Evolutionary conservation across 2,329 filamentous ascomycete genomes (phyloP).

Genomic region (Cordyceps cicadae): DNA sequence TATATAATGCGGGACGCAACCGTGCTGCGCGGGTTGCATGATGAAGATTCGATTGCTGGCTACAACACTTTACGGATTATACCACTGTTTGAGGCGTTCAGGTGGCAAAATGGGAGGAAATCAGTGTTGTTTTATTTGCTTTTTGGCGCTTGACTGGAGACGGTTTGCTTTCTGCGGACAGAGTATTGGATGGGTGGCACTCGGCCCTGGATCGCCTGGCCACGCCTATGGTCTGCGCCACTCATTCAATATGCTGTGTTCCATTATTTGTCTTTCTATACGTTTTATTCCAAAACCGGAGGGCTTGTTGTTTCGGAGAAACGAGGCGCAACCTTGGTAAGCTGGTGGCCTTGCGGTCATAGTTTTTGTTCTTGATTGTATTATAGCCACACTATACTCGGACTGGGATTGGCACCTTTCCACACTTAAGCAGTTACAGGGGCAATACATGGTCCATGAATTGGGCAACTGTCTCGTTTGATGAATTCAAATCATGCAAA

Average conservation of each 20-base stretch:
- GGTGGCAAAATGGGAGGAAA: background rate
- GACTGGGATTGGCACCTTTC: constrained; percentile 4
- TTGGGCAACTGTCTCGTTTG: background rate
- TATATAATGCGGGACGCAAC: constrained; percentile 8
- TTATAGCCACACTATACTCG: constrained; percentile 12
- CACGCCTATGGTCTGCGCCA: background rate
- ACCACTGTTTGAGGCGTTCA: constrained; percentile 7
- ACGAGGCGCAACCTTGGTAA: background rate
- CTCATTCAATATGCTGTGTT: background rate
- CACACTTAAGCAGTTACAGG: background rate
- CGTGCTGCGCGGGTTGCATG: background rate
- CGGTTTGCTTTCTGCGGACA: background rate
- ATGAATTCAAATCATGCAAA: background rate
- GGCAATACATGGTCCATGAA: background rate
- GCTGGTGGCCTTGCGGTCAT: background rate
- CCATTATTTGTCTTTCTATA: background rate
- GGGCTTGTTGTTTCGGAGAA: background rate
- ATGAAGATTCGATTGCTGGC: constrained; percentile 5
- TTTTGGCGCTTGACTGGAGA: constrained; percentile 8
- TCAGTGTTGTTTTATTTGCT: background rate
- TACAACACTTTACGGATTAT: constrained; percentile 7
- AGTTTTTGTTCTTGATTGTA: constrained; percentile 12
- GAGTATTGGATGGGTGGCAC: background rate
- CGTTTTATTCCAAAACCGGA: background rate
- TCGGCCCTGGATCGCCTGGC: background rate